Evolutionary conservation across 306 rosid species (phyloP), one percentile per base, ranked within the genome.

Genomic region (Vigna radiata): DNA sequence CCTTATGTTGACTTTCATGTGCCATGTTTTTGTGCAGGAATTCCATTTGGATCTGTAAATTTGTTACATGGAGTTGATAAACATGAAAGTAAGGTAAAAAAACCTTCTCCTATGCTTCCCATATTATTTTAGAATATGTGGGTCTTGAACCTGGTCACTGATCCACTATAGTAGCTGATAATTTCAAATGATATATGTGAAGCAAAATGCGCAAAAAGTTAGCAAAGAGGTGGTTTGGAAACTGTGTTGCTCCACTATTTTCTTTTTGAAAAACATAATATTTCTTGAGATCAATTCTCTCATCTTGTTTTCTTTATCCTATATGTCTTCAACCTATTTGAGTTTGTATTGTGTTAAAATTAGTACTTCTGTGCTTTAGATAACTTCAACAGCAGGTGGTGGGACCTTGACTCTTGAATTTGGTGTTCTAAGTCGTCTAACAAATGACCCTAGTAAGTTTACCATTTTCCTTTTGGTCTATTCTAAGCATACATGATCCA

Each of bases 311-410:
- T 65, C 56, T 72, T 17, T 70, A 17, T 70, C 48, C 43, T 70
- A 16, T 71, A 16, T 75, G 39, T 52, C 36, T 54, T 80, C 23
- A 62, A 27, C 79, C 25, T 31, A 18, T 83, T 33, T 69, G 56
- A 65, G 44, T 80, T 23, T 13, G 17, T 76, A 49, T 60, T 33
- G 75, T 46, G 75, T 54, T 73, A 66, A 81, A 66, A 75, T 82
- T 77, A 43, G 59, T 55, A 52, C 27, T 72, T 75, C 75, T 17
- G 70, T 84, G 76, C 73, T 54, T 59, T 88, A 94, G 98, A 89
- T 94, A 83, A 94, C 98, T 62, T 94, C 98, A 76, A 94, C 98
- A 47, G 98, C 98, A n/a, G 97, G 98, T 79, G 98, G 98, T 65
- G 98, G 98, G 71, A 94, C 98, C 76, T 85, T 94, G 84, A 94